Base-by-base conservation (phyloP, 495 filamentous ascomycete species). In the Aspergillus affinis region DNA sequence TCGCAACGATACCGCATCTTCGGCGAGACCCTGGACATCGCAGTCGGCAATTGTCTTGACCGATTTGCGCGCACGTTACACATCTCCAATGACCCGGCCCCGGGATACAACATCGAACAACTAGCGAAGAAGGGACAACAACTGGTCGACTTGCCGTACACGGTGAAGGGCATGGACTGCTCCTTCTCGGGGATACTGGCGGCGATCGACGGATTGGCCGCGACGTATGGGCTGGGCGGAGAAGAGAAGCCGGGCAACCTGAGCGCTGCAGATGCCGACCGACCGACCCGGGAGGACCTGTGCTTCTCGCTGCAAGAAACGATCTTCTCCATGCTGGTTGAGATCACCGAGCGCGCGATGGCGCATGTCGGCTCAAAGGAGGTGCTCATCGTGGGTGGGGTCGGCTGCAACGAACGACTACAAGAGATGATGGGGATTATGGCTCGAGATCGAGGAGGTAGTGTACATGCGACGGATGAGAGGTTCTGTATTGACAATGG, bases 361-460 rank as follows among this genome's bases (percentile, higher is more conserved):
- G 93, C 95, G 26, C 94, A 98, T 75, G 93, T 97, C 21, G 92
- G 91, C 30, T 91, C 89, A 20, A 86, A 75, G 61, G 90, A 98
- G 75, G 94, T 98, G 10, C 78, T 98, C 47, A 91, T 98, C 59
- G 94, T 98, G 4, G 94, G 94, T 21, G 94, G 94, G n/a, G 94
- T 98, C 26, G 94, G 95, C n/a, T 94, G 90, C 66, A 98, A 98
- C 69, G 91, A 95, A 80, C 82, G 94, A 12, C 68, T 98, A 63
- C 94, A 98, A 77, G 87, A 96, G 69, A 98, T 98, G 94, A 98
- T 98, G 95, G 91, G 88, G 0, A 74, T 88, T 9, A 98, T 98
- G 94, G 94, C 92, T n/a, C 78, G 79, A 45, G 92, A 96, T 71
- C 80, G 95, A 36, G 90, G 92, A 18, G 94, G 94, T 0, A 91